phyloP scores from a whole-genome alignment of 345 rosid genomes.

The Zanthoxylum bungeanum region DNA sequence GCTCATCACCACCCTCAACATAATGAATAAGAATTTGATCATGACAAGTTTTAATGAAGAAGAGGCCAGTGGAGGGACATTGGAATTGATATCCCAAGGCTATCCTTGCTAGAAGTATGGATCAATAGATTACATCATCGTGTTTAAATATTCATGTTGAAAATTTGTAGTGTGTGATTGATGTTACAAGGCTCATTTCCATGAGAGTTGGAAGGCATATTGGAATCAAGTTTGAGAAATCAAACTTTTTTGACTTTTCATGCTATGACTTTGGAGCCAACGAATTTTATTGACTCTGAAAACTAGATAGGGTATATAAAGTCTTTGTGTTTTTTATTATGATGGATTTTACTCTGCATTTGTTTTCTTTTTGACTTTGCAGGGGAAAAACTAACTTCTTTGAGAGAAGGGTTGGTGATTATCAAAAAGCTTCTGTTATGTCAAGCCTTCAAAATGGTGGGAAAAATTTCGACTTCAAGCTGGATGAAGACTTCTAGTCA shows the following conservation, averaged over 20 bases:
- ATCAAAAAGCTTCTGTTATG: conserved; percentile 93
- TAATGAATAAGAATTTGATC: not conserved
- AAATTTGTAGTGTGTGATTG: not conserved
- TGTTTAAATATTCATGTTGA: not conserved
- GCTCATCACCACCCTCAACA: not conserved
- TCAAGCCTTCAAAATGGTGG: conserved; percentile 65
- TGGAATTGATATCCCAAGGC: not conserved
- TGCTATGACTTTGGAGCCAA: conserved; percentile 4
- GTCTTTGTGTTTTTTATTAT: not conserved
- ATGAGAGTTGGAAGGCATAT: not conserved
- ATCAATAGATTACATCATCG: not conserved
- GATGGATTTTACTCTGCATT: not conserved
- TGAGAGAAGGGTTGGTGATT: conserved; percentile 87
- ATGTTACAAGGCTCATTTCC: not conserved
- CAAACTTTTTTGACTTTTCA: not conserved
- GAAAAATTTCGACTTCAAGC: conserved; percentile 59
- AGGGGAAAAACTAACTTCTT: conserved; percentile 88
- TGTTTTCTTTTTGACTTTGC: conserved; percentile 21
- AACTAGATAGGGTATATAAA: not conserved
- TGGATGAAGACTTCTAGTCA: conserved; percentile 70
- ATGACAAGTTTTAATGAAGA: not conserved
- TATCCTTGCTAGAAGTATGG: not conserved
- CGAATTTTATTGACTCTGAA: not conserved
- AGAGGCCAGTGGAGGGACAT: conserved; percentile 6
- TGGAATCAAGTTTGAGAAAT: not conserved